A percentile compares a stretch with the other conserved stretches of the same genome.
phyloP scores from a whole-genome alignment of 139 green algal species.

The Chlorella sp. region DNA sequence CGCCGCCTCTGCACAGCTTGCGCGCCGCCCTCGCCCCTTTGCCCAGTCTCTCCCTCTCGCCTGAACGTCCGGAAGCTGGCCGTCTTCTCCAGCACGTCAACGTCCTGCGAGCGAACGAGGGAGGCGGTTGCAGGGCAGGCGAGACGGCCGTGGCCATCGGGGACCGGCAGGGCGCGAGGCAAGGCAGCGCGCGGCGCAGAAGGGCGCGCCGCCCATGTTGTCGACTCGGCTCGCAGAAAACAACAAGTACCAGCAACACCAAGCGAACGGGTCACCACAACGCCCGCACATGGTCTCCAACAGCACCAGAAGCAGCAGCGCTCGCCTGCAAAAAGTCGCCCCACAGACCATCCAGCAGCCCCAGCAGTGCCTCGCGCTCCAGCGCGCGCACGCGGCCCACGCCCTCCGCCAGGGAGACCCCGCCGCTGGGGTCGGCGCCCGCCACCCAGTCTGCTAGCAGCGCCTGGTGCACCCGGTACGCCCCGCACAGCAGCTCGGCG shows the following conservation, averaged over 20 bases:
- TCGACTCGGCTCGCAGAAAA: too few relatives aligned
- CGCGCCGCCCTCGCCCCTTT: background rate
- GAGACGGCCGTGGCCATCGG: too few relatives aligned
- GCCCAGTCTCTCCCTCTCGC: background rate
- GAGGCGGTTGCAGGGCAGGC: background rate
- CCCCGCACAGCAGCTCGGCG: background rate
- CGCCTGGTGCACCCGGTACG: constrained; percentile 3
- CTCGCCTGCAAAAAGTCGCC: constrained; percentile 31
- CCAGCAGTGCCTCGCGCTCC: constrained; percentile 5
- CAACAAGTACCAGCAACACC: too few relatives aligned
- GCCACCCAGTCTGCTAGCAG: constrained; percentile 9
- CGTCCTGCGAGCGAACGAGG: background rate
- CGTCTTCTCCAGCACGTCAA: background rate
- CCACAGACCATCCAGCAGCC: constrained; percentile 29
- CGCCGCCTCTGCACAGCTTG: too few relatives aligned
- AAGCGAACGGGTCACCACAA: too few relatives aligned
- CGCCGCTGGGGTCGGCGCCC: background rate
- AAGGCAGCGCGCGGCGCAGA: too few relatives aligned
- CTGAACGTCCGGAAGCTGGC: background rate
- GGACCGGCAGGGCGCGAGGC: too few relatives aligned
- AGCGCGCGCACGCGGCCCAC: background rate
- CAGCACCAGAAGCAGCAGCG: too few relatives aligned
- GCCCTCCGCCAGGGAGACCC: background rate
- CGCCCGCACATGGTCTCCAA: too few relatives aligned
- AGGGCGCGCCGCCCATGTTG: too few relatives aligned